Evolutionary conservation across 2,329 filamentous ascomycete genomes (phyloP), one percentile per base, ranked within the genome.

Genomic region (Pseudogymnoascus sp.): DNA sequence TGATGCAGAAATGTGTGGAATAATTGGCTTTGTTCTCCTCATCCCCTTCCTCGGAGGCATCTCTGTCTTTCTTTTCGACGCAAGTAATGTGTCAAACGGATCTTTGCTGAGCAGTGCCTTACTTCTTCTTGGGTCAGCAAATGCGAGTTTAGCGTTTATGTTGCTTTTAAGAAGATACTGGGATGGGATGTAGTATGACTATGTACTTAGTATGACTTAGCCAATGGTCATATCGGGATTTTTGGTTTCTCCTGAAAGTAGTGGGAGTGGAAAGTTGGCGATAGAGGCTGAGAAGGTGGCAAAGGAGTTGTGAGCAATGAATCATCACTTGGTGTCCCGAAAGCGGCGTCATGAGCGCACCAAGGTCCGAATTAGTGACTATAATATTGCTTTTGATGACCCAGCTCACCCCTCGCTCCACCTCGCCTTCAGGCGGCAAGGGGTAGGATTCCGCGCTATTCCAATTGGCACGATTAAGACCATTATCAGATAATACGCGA

Each of bases 361-460:
- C 87, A 65, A 96, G 93, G 64, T 83, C 85, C n/a, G 37, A 18
- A 40, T 16, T 18, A 18, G 37, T 40, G n/a, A 18, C 37, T 16
- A 40, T 40, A 40, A 16, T 40, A 40, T 16, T 40, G 37, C 37
- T 40, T 40, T 40, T 40, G 37, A 40, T 40, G 82, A 77, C 21
- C 21, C 21, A 21, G 21, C 21, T 21, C 21, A 21, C 21, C 21
- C 21, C 21, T 21, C 21, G 21, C 21, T 21, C 21, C 21, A 21
- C 21, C 21, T 21, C 21, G 21, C 21, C 21, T 21, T 21, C 21
- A 21, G 21, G 21, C 21, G 21, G 21, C 3, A 21, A 21, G 21
- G 21, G 21, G 21, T 21, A 21, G 21, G 21, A 16, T 16, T 16
- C 16, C 16, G 16, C 16, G 16, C 16, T 16, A 21, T 21, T 21